Conservation (phyloP, 306 rosid species). For the Vachellia collinsii region DNA sequence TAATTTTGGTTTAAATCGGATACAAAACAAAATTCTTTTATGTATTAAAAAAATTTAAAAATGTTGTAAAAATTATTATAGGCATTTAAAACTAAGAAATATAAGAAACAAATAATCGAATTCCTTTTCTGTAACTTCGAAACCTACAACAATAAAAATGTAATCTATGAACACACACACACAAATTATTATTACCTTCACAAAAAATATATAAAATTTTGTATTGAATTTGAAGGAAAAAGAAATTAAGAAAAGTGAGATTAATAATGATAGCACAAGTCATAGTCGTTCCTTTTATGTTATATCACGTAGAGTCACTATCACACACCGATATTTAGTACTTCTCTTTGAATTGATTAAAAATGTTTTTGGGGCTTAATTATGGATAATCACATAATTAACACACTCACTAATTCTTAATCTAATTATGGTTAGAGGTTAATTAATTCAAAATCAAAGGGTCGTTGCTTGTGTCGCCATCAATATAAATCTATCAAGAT, state of each 20-base stretch:
- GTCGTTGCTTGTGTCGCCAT: neutral
- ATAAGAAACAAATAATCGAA: no score
- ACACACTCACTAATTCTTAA: neutral
- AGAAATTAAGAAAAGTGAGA: neutral
- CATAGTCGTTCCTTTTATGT: neutral
- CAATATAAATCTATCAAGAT: neutral
- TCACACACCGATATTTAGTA: neutral
- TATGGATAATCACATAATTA: neutral
- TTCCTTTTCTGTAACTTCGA: no score
- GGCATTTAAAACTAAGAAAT: no score
- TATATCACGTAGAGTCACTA: neutral
- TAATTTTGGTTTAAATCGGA: no score
- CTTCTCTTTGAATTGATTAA: neutral
- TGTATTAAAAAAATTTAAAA: no score
- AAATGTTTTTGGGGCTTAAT: neutral
- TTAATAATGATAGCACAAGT: neutral
- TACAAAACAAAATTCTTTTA: no score
- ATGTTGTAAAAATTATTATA: no score
- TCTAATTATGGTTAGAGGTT: neutral
- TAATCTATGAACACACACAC: neutral
- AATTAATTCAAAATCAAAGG: neutral
- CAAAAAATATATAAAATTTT: no score
- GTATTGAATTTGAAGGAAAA: neutral
- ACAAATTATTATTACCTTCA: no score
- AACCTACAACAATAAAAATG: neutral